A percentile compares a stretch with the other conserved stretches of the same genome.
phyloP scores from a whole-genome alignment of 768 basidiomycete genomes.

The Mycena rosella region DNA sequence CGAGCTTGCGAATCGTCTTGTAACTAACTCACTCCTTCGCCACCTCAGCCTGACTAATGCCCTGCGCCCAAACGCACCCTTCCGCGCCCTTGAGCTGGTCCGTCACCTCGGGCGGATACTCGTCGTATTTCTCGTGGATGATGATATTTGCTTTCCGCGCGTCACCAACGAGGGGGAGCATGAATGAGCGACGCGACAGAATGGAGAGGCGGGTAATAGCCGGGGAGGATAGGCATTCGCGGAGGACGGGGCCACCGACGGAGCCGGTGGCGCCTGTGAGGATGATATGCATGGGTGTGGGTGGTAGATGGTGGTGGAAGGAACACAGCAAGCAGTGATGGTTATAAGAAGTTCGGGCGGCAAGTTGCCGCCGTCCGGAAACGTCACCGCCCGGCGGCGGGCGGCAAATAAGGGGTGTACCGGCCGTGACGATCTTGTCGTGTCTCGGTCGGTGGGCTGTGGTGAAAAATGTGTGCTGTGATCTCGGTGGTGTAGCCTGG shows the following conservation, averaged over 20 bases:
- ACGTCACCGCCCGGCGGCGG: background rate
- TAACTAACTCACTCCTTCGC: constrained; percentile 40
- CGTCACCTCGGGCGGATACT: constrained; percentile 33
- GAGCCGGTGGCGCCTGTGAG: constrained; percentile 43
- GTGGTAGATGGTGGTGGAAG: no score
- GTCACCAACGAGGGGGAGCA: constrained; percentile 28
- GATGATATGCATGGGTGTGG: constrained; percentile 44
- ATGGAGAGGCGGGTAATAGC: constrained; percentile 43
- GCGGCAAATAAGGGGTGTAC: no score
- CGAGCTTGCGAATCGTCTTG: background rate
- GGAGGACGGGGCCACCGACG: constrained; percentile 41
- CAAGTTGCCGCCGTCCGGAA: no score
- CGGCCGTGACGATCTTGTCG: no score
- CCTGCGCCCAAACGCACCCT: constrained; percentile 46
- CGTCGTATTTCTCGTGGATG: constrained; percentile 40
- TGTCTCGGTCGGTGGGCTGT: no score
- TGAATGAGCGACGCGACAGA: constrained; percentile 40
- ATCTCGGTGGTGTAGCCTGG: no score
- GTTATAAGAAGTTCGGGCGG: no score
- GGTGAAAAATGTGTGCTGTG: no score
- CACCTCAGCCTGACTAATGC: constrained; percentile 42
- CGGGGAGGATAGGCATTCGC: constrained; percentile 40
- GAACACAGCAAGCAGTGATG: no score
- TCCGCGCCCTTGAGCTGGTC: constrained; percentile 40
- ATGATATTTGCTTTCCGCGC: constrained; percentile 40